Evolutionary conservation across 306 rosid genomes (phyloP), one percentile per base, ranked within the genome.

Genomic region (Carpinus fangiana): DNA sequence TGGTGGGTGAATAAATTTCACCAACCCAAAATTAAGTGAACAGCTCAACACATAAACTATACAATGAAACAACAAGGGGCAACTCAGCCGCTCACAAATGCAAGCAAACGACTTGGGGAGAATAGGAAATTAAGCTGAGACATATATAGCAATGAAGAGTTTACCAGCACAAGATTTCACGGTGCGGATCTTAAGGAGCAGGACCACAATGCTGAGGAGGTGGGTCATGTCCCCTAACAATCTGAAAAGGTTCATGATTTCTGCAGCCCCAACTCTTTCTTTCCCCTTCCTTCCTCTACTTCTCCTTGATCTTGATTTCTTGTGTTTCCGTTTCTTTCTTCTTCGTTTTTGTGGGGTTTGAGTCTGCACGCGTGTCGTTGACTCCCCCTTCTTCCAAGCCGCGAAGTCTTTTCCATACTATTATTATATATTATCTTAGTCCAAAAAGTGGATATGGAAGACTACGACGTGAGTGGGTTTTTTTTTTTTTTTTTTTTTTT

Each of bases 221-320:
- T 81, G 84, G 77, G 77, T 70, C 74, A 81, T 51, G 84, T 81
- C 84, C 75, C 84, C 84, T 7, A 80, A 80, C 66, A 81, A 36
- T 43, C 80, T 75, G 56, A 81, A 75, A 41, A 81, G 5, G 60
- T 81, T 75, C 84, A 81, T 81, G 36, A 41, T 70, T 26, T 3
- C 53, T 57, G 14, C 66, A 26, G 12, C 34, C 26, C 17, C 66
- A 60, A 60, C 59, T 14, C 59, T 0, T 53, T 23, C 46, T 20
- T 26, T 9, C 9, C n/a, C 20, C 53, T 38, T 20, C 13, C 28
- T 20, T 14, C 21, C 38, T 43, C 12, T 54, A 16, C 5, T 17
- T 53, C 20, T 21, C 31, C 14, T 4, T 12, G 23, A 13, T 4
- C 7, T 11, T 11, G 1, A 0, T 23, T 13, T 11, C 34, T 2